These are phyloP conservation scores for Entomortierella lignicola DNA, from an alignment of 192 early-diverging fungal genomes.

Conservation along the genomic window DNA sequence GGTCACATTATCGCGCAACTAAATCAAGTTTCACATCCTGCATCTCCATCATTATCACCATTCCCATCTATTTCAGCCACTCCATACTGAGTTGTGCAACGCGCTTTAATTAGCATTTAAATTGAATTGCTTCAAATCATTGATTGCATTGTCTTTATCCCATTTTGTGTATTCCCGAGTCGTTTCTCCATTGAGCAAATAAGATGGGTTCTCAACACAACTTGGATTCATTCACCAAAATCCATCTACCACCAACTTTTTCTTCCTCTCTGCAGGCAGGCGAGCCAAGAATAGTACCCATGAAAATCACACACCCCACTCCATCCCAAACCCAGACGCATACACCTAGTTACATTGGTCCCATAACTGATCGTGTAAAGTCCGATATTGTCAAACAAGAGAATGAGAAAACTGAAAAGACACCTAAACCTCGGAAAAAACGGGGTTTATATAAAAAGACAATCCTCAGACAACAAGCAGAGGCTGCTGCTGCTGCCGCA, in stretches of 20 bases:
- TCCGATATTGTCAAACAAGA: slow-evolving; percentile 21
- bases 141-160: not conserved
- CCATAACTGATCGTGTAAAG: not conserved
- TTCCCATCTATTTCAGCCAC: no score
- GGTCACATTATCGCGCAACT: no score
- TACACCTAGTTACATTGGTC: not conserved
- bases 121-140: no score
- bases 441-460: slow-evolving; percentile 50
- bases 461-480: slow-evolving; percentile 40
- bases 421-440: slow-evolving; percentile 28
- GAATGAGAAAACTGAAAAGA: not conserved
- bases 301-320: slow-evolving; percentile 2
- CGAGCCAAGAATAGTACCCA: not conserved
- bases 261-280: slow-evolving; percentile 6
- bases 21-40: not conserved
- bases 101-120: no score
- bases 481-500: slow-evolving; percentile 30
- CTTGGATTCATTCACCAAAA: slow-evolving; percentile 21
- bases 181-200: not conserved
- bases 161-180: not conserved
- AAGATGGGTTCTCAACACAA: slow-evolving; percentile 30
- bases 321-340: slow-evolving; percentile 3
- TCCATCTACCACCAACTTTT: slow-evolving; percentile 32
- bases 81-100: no score
- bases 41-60: not conserved